These are phyloP conservation scores for Aspergillus ellipticus DNA, from an alignment of 495 filamentous ascomycete species.

Conservation along the genomic window DNA sequence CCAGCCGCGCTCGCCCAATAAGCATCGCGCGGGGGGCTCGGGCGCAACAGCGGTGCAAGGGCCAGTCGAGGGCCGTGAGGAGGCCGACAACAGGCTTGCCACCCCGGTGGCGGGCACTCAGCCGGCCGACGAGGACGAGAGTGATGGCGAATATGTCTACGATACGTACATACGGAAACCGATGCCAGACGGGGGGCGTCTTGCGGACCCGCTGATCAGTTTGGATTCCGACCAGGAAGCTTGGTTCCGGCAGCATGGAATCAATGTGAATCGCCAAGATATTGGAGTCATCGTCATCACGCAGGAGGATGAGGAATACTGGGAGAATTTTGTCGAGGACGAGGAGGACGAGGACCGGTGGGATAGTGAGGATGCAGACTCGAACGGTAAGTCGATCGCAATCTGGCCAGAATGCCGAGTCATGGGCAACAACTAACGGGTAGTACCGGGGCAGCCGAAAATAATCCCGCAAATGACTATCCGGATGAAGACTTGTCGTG, in stretches of 20 bases:
- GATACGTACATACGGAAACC: constrained; percentile 57
- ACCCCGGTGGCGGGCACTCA: not conserved
- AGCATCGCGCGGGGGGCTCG: constrained; percentile 18
- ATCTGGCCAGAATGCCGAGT: not conserved
- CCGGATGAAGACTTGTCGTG: constrained; percentile 61
- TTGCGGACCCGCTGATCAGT: constrained; percentile 33
- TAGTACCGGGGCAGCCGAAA: constrained; percentile 45
- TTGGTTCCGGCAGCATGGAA: constrained; percentile 27
- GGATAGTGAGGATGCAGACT: constrained; percentile 60
- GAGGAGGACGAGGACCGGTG: constrained; percentile 49
- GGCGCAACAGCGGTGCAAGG: constrained; percentile 15
- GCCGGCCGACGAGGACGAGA: constrained; percentile 27
- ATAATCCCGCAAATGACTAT: constrained; percentile 64
- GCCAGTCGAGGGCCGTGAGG: not conserved
- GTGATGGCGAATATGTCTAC: constrained; percentile 58
- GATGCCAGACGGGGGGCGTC: constrained; percentile 25
- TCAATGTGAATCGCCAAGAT: constrained; percentile 33
- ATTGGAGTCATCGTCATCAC: constrained; percentile 59
- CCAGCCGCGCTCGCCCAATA: constrained; percentile 34
- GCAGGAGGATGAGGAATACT: constrained; percentile 53
- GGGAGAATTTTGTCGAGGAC: constrained; percentile 54
- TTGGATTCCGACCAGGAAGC: constrained; percentile 27
- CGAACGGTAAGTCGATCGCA: constrained; percentile 46
- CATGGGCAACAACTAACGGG: constrained; percentile 5
- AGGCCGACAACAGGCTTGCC: not conserved